Evolutionary conservation across 345 rosid species (phyloP), one percentile per base, ranked within the genome.

Genomic region (Gossypium herbaceum): DNA sequence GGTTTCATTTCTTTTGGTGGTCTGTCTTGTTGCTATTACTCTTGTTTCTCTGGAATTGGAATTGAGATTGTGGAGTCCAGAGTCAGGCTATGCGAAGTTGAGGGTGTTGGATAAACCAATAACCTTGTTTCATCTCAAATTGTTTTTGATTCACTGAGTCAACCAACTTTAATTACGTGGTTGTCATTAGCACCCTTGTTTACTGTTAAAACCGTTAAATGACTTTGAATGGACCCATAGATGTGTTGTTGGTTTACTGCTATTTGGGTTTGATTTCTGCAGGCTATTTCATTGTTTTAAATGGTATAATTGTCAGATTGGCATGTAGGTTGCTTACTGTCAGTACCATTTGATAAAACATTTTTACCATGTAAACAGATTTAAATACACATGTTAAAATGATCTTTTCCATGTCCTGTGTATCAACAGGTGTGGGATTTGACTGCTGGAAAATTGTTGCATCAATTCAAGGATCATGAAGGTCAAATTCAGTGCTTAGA

Each of bases 401-500:
- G 6, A 71, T 58, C 56, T 52, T 45, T 64, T 6, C 43, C 68
- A 43, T 55, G 50, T 77, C 20, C 60, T 48, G 57, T 52, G 20
- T 73, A 74, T 67, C 16, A 74, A 81, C 82, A 96, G 99, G 88
- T 96, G 16, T 96, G 99, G 99, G 99, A 96, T 84, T 85, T 96
- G 84, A 95, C 99, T 70, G 99, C 99, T 80, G 99, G 99, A 80
- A 96, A 96, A 82, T 74, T 93, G 76, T 77, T 93, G 89, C 92
- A 90, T 52, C 97, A 96, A 77, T 93, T 96, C 84, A 96, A 93
- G 84, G 73, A 75, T 83, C 98, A 93, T 65, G 99, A 96, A 73
- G 98, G 99, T 74, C 98, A 89, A 80, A 82, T 93, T 85, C 94
- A 90, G 83, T 89, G 98, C 88, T 86, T 96, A 78, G 99, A 96